These are phyloP conservation scores for Peronospora tabacina DNA, from an alignment of 352 stramenopile species.

Conservation along the genomic window DNA sequence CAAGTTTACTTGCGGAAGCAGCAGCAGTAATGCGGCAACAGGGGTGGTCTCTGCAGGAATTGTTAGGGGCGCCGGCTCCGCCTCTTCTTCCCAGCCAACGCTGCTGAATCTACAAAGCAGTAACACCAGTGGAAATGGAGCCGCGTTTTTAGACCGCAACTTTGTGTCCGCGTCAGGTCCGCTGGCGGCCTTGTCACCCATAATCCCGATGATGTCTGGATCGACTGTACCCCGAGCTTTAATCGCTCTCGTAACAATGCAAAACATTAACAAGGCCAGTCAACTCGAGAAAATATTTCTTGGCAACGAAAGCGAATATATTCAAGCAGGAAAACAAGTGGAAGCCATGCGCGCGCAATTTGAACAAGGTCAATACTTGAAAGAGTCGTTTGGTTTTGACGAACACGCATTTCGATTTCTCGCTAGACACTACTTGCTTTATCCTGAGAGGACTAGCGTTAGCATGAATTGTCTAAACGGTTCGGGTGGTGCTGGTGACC, in stretches of 20 bases:
- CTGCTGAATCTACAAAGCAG: constrained; percentile 15
- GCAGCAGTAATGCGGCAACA: constrained; percentile 22
- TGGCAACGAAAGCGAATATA: constrained; percentile 53
- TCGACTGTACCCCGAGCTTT: constrained; percentile 38
- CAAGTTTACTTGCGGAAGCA: constrained; percentile 20
- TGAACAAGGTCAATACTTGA: constrained; percentile 54
- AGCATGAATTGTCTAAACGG: constrained; percentile 1
- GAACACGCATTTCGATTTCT: constrained; percentile 81
- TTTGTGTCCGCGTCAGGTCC: constrained; percentile 31
- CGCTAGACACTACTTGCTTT: constrained; percentile 62
- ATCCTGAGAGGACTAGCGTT: constrained; percentile 13
- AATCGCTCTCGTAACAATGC: constrained; percentile 67
- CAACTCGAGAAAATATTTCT: constrained; percentile 68
- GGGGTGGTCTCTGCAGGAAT: constrained; percentile 15
- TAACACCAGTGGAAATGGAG: constrained; percentile 3
- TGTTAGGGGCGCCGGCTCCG: constrained; percentile 10
- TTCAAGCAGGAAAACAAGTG: constrained; percentile 42
- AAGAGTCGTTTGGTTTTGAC: constrained; percentile 81
- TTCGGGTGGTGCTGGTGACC: constrained; percentile 9
- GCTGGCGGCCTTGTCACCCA: constrained; percentile 29
- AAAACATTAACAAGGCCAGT: constrained; percentile 52
- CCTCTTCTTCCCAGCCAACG: constrained; percentile 22
- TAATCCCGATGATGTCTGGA: constrained; percentile 34
- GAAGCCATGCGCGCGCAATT: constrained; percentile 62
- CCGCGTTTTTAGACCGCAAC: constrained; percentile 13